These are phyloP conservation scores for Xylaria sp. DNA, from an alignment of 495 filamentous ascomycete genomes.

Conservation along the genomic window DNA sequence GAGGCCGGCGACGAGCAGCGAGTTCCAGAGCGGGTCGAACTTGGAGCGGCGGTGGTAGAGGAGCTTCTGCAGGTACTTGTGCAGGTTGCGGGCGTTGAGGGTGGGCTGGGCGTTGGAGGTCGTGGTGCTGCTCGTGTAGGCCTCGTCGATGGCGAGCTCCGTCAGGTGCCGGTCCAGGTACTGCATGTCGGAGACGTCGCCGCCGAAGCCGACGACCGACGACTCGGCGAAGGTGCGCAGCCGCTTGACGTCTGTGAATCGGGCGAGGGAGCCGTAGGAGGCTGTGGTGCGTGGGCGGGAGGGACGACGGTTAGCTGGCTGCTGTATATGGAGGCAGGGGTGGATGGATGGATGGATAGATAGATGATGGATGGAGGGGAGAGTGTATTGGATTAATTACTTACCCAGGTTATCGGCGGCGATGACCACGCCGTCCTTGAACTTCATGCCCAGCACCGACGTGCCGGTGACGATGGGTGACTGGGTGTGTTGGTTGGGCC, in stretches of 20 bases:
- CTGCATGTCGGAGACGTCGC: constrained; percentile 98
- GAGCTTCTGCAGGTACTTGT: constrained; percentile 93
- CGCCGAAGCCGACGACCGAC: constrained; percentile 84
- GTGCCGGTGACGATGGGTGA: constrained; percentile 94
- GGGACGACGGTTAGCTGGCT: constrained; percentile 28
- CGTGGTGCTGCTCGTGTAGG: constrained; percentile 66
- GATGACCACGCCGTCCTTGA: constrained; percentile 93
- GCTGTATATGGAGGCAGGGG: neutral
- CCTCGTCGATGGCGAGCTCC: constrained; percentile 86
- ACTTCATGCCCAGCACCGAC: constrained; percentile 92
- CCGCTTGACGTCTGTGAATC: constrained; percentile 92
- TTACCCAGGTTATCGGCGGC: constrained; percentile 95
- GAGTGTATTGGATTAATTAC: constrained; percentile 28
- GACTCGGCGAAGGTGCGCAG: constrained; percentile 82
- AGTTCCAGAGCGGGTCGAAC: constrained; percentile 98
- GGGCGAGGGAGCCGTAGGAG: constrained; percentile 95
- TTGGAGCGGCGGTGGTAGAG: constrained; percentile 93
- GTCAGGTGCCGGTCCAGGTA: constrained; percentile 89
- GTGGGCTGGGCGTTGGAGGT: constrained; percentile 47
- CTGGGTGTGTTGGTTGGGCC: constrained; percentile 85
- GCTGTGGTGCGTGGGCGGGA: constrained; percentile 59
- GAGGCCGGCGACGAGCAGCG: constrained; percentile 86
- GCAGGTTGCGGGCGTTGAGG: constrained; percentile 89
- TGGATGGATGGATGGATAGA: constrained; percentile 9
- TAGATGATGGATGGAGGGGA: neutral